Percentiles rank a stretch among this genome's conserved stretches.
Evolutionary conservation across 257 asterid genomes (phyloP).

Genomic region (Coffea eugenioides): DNA sequence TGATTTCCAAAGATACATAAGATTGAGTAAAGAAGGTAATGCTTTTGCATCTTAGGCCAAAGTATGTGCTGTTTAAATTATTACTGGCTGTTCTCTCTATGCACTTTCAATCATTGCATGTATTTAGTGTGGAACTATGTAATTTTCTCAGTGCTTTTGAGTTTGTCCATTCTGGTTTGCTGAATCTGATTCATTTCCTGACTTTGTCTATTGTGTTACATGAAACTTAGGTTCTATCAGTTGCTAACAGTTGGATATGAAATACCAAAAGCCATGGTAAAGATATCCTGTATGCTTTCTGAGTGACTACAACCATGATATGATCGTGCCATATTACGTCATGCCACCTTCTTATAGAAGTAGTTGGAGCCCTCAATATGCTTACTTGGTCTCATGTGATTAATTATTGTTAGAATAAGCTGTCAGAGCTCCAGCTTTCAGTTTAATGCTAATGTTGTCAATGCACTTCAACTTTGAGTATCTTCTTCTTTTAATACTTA

Average conservation of each 20-base stretch:
- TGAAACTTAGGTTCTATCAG: background rate
- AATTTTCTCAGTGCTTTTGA: background rate
- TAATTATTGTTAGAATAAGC: background rate
- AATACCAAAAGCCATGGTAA: background rate
- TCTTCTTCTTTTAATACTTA: background rate
- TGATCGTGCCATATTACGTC: background rate
- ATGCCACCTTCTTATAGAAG: background rate
- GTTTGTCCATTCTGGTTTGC: background rate
- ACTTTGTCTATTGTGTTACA: background rate
- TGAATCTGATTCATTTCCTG: background rate
- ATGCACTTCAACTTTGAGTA: background rate
- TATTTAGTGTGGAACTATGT: background rate
- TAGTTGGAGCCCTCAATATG: background rate
- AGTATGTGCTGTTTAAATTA: background rate
- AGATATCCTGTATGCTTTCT: background rate
- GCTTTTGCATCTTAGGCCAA: background rate
- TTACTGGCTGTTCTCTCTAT: background rate
- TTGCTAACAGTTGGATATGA: background rate
- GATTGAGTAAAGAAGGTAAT: constrained; percentile 50
- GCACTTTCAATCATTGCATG: background rate
- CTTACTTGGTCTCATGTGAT: background rate
- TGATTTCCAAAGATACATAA: constrained; percentile 61
- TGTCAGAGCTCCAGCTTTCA: background rate
- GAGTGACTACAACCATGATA: background rate
- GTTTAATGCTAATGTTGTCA: background rate